Conservation (phyloP, 768 basidiomycete species). For the Boletus vermiculosoides region DNA sequence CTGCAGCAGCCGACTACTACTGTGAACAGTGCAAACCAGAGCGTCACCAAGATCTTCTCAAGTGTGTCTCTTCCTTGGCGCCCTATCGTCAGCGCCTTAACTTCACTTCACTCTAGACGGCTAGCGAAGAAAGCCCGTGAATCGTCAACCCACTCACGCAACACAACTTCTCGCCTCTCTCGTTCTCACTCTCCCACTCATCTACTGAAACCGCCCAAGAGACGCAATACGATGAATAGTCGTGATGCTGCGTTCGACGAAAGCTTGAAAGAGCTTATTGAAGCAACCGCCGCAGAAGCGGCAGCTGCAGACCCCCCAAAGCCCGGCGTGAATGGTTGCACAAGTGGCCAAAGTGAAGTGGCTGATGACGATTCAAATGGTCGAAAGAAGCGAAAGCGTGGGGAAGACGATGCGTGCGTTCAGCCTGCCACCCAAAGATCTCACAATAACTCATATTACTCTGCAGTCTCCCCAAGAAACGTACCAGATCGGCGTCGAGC, state of each 20-base stretch:
- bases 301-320: constrained; percentile 48
- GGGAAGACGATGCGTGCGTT: constrained; percentile 69
- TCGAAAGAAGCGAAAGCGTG: constrained; percentile 73
- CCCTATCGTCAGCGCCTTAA: constrained; percentile 19
- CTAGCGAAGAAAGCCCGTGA: constrained; percentile 62
- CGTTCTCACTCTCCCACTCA: constrained; percentile 71
- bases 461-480: constrained; percentile 57
- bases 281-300: constrained; percentile 71
- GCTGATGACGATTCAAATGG: constrained; percentile 51
- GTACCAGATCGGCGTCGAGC: constrained; percentile 73
- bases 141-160: constrained; percentile 61
- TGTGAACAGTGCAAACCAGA: constrained; percentile 94
- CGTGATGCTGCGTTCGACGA: constrained; percentile 93
- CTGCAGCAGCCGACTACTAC: constrained; percentile 81
- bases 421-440: background rate
- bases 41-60: constrained; percentile 76
- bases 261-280: constrained; percentile 74
- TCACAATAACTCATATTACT: constrained; percentile 9
- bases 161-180: constrained; percentile 59
- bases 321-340: constrained; percentile 36
- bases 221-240: constrained; percentile 97
- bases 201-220: constrained; percentile 70
- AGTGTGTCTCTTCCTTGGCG: constrained; percentile 47
- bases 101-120: constrained; percentile 44
- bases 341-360: constrained; percentile 39